phyloP scores from a whole-genome alignment of 2,329 filamentous ascomycete genomes.

The Colletotrichum nymphaeae region DNA sequence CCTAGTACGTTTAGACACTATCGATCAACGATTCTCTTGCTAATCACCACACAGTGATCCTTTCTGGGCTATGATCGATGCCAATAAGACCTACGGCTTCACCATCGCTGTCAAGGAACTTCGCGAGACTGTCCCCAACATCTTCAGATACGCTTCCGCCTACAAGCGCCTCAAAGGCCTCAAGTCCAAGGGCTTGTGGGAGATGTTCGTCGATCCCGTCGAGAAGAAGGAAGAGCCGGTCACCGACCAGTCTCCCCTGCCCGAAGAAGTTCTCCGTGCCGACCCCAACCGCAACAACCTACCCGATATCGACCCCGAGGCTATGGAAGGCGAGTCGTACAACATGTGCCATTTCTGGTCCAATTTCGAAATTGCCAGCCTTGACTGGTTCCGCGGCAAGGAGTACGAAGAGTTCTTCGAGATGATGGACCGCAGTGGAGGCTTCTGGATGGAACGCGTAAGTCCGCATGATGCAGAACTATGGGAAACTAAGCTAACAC shows the following conservation, averaged over 20 bases:
- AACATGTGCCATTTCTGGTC: constrained; percentile 99
- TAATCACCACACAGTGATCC: constrained; percentile 74
- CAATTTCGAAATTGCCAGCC: constrained; percentile 96
- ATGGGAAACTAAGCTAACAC: constrained; percentile 47
- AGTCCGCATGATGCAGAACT: constrained; percentile 37
- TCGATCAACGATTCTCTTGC: not conserved
- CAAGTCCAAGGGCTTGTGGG: constrained; percentile 93
- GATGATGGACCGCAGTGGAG: constrained; percentile 98
- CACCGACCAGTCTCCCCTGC: constrained; percentile 73
- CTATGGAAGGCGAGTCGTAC: constrained; percentile 97
- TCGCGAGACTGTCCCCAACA: constrained; percentile 96
- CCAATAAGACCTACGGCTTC: constrained; percentile 98
- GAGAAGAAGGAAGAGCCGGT: constrained; percentile 72
- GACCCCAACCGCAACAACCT: constrained; percentile 77
- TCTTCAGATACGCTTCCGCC: constrained; percentile 98
- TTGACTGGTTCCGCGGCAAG: constrained; percentile 97
- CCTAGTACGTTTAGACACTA: constrained; percentile 72
- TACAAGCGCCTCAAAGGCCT: constrained; percentile 95
- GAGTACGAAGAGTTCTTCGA: constrained; percentile 98
- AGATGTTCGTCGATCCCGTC: constrained; percentile 91
- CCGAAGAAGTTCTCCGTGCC: constrained; percentile 83
- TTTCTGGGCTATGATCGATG: constrained; percentile 92
- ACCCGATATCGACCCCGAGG: constrained; percentile 88
- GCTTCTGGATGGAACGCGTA: constrained; percentile 99
- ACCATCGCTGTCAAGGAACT: constrained; percentile 99